These are phyloP conservation scores for Hypericum perforatum DNA, from an alignment of 345 rosid genomes.

Conservation along the genomic window DNA sequence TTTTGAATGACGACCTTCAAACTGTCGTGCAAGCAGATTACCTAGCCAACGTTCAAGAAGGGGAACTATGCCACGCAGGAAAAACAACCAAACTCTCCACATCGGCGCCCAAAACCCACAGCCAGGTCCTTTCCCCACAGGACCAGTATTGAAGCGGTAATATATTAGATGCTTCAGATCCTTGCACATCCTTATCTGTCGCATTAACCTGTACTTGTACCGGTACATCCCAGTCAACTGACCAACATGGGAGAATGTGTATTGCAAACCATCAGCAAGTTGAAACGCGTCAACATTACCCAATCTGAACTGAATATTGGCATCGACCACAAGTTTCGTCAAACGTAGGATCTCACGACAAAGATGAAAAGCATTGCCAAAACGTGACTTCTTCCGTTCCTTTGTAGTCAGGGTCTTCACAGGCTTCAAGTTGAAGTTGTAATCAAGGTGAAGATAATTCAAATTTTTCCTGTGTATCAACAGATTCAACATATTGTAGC, in stretches of 20 bases:
- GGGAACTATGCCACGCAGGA: conserved; percentile 96
- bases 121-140: conserved; percentile 98
- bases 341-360: conserved; percentile 94
- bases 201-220: conserved; percentile 91
- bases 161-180: conserved; percentile 91
- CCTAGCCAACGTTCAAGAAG: conserved; percentile 93
- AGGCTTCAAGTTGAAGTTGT: conserved; percentile 94
- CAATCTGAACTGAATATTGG: conserved; percentile 88
- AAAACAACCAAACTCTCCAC: conserved; percentile 99
- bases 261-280: conserved; percentile 93
- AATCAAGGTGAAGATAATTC: conserved; percentile 92
- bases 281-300: conserved; percentile 99
- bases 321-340: conserved; percentile 98
- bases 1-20: conserved; percentile 98
- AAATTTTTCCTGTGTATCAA: conserved; percentile 90
- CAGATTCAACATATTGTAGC: conserved; percentile 94
- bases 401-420: conserved; percentile 97
- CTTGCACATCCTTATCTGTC: conserved; percentile 97
- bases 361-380: conserved; percentile 98
- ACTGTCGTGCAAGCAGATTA: conserved; percentile 89
- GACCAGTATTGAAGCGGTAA: conserved; percentile 97
- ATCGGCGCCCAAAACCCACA: conserved; percentile 99
- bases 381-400: conserved; percentile 92
- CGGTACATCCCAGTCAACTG: conserved; percentile 99
- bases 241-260: conserved; percentile 94